Evolutionary conservation across 2,329 filamentous ascomycete species (phyloP), one percentile per base, ranked within the genome.

Genomic region (Aspergillus fumigatus): DNA sequence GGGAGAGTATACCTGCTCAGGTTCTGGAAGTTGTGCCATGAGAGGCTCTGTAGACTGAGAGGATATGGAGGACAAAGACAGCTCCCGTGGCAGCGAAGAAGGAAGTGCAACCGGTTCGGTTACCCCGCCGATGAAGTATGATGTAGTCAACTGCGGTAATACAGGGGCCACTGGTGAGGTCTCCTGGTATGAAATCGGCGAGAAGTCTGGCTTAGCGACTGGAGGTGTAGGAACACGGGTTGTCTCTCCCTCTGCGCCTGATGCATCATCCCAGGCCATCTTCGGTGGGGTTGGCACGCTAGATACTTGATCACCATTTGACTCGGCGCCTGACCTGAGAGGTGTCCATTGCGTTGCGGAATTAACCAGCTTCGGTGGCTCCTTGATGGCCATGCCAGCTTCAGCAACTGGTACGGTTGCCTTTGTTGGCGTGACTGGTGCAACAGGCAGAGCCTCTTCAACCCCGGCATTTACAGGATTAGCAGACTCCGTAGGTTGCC

Each of bases 271-370:
- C 70, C 73, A 76, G 10, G 67, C 68, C 57, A 73, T 75, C 63
- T 76, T 74, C 1, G 75, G 73, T 14, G 75, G 72, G 4, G 74
- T 76, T 41, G 61, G 71, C 54, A 70, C 71, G 62, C 61, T 72
- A 38, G 61, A 58, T 53, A 65, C 59, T 19, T 64, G 64, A 45
- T 73, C 73, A 29, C 59, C 62, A 50, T 66, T 65, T 1, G 53
- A 23, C 35, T 58, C 61, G 9, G 59, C 38, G 7, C 56, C 53
- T 26, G 59, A 53, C 53, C 71, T 72, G 49, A 70, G 65, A 19
- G 78, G 77, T 41, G 70, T 73, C 65, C 71, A 77, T 55, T 79
- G 77, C 5, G 76, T 77, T 54, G 67, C 71, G 58, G 72, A 74
- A 61, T 73, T 75, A 43, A 72, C 71, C 57, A 73, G 56, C 51